These are phyloP conservation scores for Aspergillus sp. DNA, from an alignment of 2,329 filamentous ascomycete species.

Conservation along the genomic window DNA sequence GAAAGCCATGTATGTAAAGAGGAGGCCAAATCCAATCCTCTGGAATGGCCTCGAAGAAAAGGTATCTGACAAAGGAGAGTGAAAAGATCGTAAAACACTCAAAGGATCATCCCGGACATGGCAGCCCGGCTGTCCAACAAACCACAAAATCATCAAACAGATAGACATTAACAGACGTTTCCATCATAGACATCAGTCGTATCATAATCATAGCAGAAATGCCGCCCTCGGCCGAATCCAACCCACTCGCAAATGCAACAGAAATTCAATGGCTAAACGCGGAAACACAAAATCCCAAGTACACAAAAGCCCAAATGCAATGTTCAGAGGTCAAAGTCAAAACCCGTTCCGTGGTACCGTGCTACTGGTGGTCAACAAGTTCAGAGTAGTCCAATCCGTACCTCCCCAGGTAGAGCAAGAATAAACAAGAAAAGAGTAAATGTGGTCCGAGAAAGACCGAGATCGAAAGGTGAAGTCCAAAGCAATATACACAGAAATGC, in stretches of 20 bases:
- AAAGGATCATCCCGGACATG: slow-evolving; percentile 8
- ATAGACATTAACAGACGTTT: slow-evolving; percentile 21
- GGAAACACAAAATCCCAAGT: slow-evolving; percentile 6
- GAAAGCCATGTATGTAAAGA: background rate
- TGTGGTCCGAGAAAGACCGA: slow-evolving; percentile 1
- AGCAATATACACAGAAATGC: slow-evolving; percentile 17
- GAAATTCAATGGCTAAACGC: slow-evolving; percentile 5
- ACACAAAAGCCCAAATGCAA: slow-evolving; percentile 5
- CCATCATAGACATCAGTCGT: slow-evolving; percentile 24
- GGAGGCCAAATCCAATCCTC: background rate
- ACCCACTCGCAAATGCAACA: slow-evolving; percentile 20
- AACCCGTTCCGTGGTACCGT: slow-evolving; percentile 10
- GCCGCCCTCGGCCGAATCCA: slow-evolving; percentile 16
- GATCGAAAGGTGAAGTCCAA: background rate
- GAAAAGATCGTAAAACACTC: slow-evolving; percentile 9
- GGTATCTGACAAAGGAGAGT: slow-evolving; percentile 9
- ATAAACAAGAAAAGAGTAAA: background rate
- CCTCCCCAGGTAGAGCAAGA: background rate
- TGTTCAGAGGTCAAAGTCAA: slow-evolving; percentile 1
- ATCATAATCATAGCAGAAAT: slow-evolving; percentile 24
- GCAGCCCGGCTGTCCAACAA: slow-evolving; percentile 17
- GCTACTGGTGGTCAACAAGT: slow-evolving; percentile 1
- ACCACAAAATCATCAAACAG: slow-evolving; percentile 4
- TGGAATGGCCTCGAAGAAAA: background rate
- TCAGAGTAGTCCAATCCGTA: slow-evolving; percentile 5